Conservation (phyloP, 2,329 filamentous ascomycete genomes). For the Rhinocladiella mackenziei region DNA sequence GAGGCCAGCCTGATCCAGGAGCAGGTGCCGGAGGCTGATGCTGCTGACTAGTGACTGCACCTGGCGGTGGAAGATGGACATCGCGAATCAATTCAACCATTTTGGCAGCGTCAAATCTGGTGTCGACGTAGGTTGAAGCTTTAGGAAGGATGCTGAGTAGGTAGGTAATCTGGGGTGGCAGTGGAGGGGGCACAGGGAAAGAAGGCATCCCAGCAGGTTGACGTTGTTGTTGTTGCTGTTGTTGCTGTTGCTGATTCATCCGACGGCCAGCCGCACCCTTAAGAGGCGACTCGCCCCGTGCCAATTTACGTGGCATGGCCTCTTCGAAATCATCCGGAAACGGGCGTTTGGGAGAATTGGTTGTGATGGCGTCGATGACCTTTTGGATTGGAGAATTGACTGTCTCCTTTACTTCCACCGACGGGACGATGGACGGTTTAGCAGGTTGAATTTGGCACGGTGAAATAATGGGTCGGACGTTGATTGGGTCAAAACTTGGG, state of each 20-base stretch:
- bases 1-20: conserved; percentile 28
- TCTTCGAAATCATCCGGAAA: conserved; percentile 69
- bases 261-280: conserved; percentile 86
- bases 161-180: conserved; percentile 65
- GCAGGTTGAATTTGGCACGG: conserved; percentile 72
- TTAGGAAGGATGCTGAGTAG: conserved; percentile 70
- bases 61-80: conserved; percentile 50
- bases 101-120: conserved; percentile 64
- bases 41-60: conserved; percentile 35
- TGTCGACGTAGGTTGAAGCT: conserved; percentile 66
- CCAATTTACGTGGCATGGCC: conserved; percentile 77
- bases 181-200: conserved; percentile 56
- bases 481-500: conserved; percentile 74
- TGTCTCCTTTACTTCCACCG: conserved; percentile 26
- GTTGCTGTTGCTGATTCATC: conserved; percentile 60
- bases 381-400: conserved; percentile 37
- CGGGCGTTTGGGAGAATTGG: conserved; percentile 53
- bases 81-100: conserved; percentile 68
- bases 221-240: conserved; percentile 33
- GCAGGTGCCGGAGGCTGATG: conserved; percentile 16
- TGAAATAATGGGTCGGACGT: conserved; percentile 77
- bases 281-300: conserved; percentile 83
- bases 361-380: conserved; percentile 36
- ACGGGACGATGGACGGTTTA: conserved; percentile 43
- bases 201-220: conserved; percentile 45